phyloP scores from a whole-genome alignment of 768 basidiomycete species.

The Polyporus arcularius region DNA sequence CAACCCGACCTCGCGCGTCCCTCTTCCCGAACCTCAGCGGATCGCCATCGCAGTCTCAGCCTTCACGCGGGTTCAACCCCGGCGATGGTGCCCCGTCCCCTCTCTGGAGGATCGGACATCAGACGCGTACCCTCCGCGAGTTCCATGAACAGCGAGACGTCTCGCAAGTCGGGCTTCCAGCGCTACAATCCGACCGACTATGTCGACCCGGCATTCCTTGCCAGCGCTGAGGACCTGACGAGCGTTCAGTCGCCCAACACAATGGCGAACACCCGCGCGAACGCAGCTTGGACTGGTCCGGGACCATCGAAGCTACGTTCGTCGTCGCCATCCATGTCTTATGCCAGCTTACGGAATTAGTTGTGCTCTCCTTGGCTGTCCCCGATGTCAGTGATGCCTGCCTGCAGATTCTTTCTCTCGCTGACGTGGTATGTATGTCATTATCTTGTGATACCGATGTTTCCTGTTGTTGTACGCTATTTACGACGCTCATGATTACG shows the following conservation, averaged over 20 bases:
- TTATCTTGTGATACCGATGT: neutral
- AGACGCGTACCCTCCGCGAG: slow-evolving; percentile 25
- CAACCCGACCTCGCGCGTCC: slow-evolving; percentile 20
- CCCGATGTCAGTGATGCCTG: too few species aligned
- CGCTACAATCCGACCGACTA: slow-evolving; percentile 26
- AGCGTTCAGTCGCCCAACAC: slow-evolving; percentile 27
- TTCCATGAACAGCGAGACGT: slow-evolving; percentile 24
- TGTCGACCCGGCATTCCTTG: slow-evolving; percentile 30
- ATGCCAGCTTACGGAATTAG: slow-evolving; percentile 12
- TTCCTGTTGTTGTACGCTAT: neutral
- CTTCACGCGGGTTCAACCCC: slow-evolving; percentile 32
- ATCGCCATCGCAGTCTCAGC: slow-evolving; percentile 30
- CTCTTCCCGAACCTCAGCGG: slow-evolving; percentile 23
- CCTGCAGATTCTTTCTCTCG: too few species aligned
- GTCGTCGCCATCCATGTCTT: slow-evolving; percentile 23
- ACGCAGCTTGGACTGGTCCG: slow-evolving; percentile 12
- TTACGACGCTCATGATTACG: too few species aligned
- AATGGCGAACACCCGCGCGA: slow-evolving; percentile 28
- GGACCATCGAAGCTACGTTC: slow-evolving; percentile 7
- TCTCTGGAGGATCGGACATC: slow-evolving; percentile 19
- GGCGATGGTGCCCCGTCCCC: slow-evolving; percentile 19
- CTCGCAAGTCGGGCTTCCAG: slow-evolving; percentile 25
- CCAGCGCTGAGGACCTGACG: slow-evolving; percentile 29
- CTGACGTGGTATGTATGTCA: neutral
- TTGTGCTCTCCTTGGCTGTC: too few species aligned